These are phyloP conservation scores for Pythium coloratum DNA, from an alignment of 352 stramenopile species.

Conservation along the genomic window DNA sequence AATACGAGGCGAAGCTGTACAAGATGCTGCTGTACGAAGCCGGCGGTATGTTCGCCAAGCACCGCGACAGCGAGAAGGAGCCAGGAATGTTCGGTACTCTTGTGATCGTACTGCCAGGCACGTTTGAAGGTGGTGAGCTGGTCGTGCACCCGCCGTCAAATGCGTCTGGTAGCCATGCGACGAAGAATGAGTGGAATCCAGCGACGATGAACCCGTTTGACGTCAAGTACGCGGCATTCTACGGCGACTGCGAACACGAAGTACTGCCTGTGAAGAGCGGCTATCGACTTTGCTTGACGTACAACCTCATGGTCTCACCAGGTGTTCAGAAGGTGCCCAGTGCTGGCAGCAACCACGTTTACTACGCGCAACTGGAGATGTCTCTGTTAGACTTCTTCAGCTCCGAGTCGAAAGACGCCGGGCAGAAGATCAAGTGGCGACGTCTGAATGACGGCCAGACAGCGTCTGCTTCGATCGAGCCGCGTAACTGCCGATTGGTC, in stretches of 20 bases:
- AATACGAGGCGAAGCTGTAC: conserved; percentile 27
- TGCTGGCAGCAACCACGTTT: neutral
- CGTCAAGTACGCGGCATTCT: conserved; percentile 20
- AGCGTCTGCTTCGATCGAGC: neutral
- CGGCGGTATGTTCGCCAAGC: conserved; percentile 36
- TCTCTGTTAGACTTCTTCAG: conserved; percentile 8
- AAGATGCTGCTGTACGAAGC: conserved; percentile 47
- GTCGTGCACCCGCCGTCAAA: conserved; percentile 2
- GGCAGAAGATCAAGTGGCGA: conserved; percentile 5
- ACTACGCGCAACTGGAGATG: conserved; percentile 6
- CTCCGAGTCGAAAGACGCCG: neutral
- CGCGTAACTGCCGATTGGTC: conserved; percentile 11
- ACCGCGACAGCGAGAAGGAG: conserved; percentile 47
- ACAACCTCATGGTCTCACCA: conserved; percentile 8
- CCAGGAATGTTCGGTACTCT: conserved; percentile 56
- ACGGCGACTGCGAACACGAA: conserved; percentile 20
- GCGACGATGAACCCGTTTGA: conserved; percentile 8
- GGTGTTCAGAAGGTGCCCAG: neutral
- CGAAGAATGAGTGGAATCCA: conserved; percentile 7
- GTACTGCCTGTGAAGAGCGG: conserved; percentile 4
- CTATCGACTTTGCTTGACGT: conserved; percentile 15
- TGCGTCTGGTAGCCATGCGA: neutral
- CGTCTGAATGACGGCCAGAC: neutral
- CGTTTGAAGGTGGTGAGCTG: conserved; percentile 18
- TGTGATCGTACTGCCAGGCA: conserved; percentile 38